phyloP scores from a whole-genome alignment of 2,329 filamentous ascomycete genomes.

The Beauveria rudraprayagi region DNA sequence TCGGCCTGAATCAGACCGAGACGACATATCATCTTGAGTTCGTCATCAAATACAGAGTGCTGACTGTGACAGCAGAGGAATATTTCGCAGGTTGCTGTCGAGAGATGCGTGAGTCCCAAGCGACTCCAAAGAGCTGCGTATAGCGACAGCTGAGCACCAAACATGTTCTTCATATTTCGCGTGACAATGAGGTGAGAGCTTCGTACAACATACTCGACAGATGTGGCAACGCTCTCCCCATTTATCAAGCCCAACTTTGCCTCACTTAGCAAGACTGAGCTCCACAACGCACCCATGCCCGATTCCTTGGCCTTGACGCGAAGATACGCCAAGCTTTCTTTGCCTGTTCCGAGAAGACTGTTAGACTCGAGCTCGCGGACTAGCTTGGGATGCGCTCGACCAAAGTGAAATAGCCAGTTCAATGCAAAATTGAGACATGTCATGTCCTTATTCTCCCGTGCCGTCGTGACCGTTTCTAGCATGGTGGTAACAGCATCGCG shows the following conservation, averaged over 20 bases:
- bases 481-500: slow-evolving; percentile 87
- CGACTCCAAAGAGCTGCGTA: slow-evolving; percentile 67
- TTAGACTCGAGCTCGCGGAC: slow-evolving; percentile 61
- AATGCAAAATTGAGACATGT: slow-evolving; percentile 89
- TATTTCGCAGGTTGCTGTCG: slow-evolving; percentile 58
- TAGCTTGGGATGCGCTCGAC: slow-evolving; percentile 73
- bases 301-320: slow-evolving; percentile 79
- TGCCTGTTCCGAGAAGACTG: slow-evolving; percentile 68
- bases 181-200: slow-evolving; percentile 76
- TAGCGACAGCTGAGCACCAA: slow-evolving; percentile 67
- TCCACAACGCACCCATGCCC: slow-evolving; percentile 78
- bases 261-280: slow-evolving; percentile 76
- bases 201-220: slow-evolving; percentile 72
- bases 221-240: slow-evolving; percentile 54
- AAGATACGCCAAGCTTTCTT: slow-evolving; percentile 75
- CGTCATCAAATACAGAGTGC: slow-evolving; percentile 60
- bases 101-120: slow-evolving; percentile 53
- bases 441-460: slow-evolving; percentile 86
- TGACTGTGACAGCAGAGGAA: slow-evolving; percentile 65
- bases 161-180: slow-evolving; percentile 62
- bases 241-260: slow-evolving; percentile 70
- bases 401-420: slow-evolving; percentile 93
- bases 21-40: slow-evolving; percentile 65
- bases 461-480: slow-evolving; percentile 91
- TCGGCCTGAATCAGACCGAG: slow-evolving; percentile 54